Base-by-base conservation (phyloP, 176 grass and related monocot genomes). In the Avena insularis region DNA sequence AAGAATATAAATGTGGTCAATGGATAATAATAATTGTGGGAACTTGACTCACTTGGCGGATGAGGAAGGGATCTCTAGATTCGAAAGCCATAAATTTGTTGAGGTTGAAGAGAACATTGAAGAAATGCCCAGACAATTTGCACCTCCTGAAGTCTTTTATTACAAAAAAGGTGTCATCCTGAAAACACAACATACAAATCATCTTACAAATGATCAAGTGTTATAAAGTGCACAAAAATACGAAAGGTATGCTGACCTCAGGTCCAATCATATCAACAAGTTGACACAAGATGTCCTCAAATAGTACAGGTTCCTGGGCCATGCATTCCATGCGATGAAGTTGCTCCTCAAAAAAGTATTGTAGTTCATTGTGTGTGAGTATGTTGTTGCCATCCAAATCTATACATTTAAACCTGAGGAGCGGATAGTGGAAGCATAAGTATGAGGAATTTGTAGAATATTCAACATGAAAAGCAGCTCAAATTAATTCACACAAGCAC, bases 271-370 rank as follows among this genome's bases (percentile, higher is more conserved):
- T 96, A 88, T 98, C 96, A 66, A 98, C 91, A 55, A 98, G 91
- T 78, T 98, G 96, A 59, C 96, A 96, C 43, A 98, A 79, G 60
- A 98, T 96, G 85, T 98, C 96, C 85, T 96, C 93, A 81, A 94
- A 98, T 43, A 95, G 82, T 76, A 96, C 93, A 82, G 96, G 93
- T 84, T 98, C 96, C 75, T 98, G 93, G 70, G 96, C 89, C 96
- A 98, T 96, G 80, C 96, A 98, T 66, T 98, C 96, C 93, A 98
- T 94, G 29, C 96, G 93, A 85, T 98, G 96, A 86, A 98, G 91
- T 82, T 98, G 96, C 90, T 98, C 96, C 79, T 98, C 93, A 50
- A 92, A 95, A 71, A 98, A 98, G 75, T 90, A 96, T 68, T 98
- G 96, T 79, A 96, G 86, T 81, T 98, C 93, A 86, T 90, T 98